Evolutionary conservation across 2,329 filamentous ascomycete genomes (phyloP), one percentile per base, ranked within the genome.

Genomic region (Amesomyces nigricolor): DNA sequence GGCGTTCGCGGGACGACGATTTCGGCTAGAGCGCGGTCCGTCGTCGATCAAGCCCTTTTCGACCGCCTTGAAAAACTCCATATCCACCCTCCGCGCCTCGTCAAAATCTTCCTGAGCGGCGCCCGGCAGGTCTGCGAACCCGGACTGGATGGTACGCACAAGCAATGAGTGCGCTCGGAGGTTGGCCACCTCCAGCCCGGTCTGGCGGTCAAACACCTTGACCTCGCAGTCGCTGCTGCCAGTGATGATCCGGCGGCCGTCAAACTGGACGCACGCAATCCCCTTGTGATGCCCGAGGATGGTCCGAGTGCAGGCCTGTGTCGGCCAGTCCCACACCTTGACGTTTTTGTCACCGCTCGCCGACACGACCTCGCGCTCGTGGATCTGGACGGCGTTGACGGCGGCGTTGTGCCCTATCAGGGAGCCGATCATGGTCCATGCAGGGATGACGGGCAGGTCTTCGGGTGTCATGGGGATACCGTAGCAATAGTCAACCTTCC

Each of bases 261-360:
- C 94, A 67, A 94, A 97, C 71, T 99, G 92, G 14, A 99, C 91
- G 69, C 94, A 99, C 2, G 94, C 94, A 64, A 99, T 97, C 32
- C 94, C 94, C 69, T 99, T 99, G 60, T 83, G 83, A 66, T 99
- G 94, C 1, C 92, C 94, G 39, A 88, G 78, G 35, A 95, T 84
- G 0, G 89, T 95, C 64, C 88, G 83, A 44, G 81, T 78, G 68
- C 89, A 92, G 43, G 80, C 75, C 55, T 90, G 88, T 7, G 83
- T 88, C 16, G 86, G 86, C 75, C 95, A 89, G 69, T 95, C 87
- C 94, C 94, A 99, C 17, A 96, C 80, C 70, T 96, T 96, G 72
- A 99, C 91, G 60, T 88, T 83, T 38, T 94, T 86, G 69, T 99
- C 94, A 16, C 94, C 94, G 51, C 91, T 96, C 9, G 92, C 94